phyloP scores from a whole-genome alignment of 2,329 filamentous ascomycete species.

The Microdochium trichocladiopsis region DNA sequence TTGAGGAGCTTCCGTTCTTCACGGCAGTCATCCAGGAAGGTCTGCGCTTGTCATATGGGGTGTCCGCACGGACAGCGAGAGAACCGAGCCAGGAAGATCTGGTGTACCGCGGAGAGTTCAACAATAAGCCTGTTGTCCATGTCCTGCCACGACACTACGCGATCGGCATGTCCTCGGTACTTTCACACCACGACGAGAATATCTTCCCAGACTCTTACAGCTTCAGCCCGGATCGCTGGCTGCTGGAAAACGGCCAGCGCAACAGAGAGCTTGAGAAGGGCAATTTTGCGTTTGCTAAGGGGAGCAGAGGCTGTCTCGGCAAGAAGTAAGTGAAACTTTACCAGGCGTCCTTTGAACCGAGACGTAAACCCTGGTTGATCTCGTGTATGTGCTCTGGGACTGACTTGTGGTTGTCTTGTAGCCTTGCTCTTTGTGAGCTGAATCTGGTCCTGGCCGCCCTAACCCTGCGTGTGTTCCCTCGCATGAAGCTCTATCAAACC shows the following conservation, averaged over 20 bases:
- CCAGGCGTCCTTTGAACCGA: too few relatives aligned
- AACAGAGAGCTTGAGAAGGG: neutral
- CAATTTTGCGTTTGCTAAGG: conserved; percentile 4
- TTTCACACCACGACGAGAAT: conserved; percentile 20
- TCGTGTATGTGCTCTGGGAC: too few relatives aligned
- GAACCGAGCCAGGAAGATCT: conserved; percentile 1
- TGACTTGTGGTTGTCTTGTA: neutral
- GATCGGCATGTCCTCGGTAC: conserved; percentile 23
- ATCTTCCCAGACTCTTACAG: conserved; percentile 13
- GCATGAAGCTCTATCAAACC: neutral
- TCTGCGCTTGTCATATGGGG: conserved; percentile 1
- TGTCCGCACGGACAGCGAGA: conserved; percentile 1
- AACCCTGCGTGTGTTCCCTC: neutral
- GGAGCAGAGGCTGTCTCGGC: conserved; percentile 14
- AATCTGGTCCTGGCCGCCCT: neutral
- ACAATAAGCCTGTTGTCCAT: neutral
- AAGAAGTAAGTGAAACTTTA: neutral
- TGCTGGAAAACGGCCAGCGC: conserved; percentile 6
- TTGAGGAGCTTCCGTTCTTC: conserved; percentile 1
- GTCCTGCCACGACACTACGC: conserved; percentile 16
- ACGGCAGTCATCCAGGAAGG: conserved; percentile 4
- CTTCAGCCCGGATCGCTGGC: conserved; percentile 13
- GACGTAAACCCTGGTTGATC: too few relatives aligned
- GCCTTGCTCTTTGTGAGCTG: neutral
- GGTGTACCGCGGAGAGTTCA: neutral